phyloP scores from a whole-genome alignment of 2,329 filamentous ascomycete genomes.

The Xylariales sp. region DNA sequence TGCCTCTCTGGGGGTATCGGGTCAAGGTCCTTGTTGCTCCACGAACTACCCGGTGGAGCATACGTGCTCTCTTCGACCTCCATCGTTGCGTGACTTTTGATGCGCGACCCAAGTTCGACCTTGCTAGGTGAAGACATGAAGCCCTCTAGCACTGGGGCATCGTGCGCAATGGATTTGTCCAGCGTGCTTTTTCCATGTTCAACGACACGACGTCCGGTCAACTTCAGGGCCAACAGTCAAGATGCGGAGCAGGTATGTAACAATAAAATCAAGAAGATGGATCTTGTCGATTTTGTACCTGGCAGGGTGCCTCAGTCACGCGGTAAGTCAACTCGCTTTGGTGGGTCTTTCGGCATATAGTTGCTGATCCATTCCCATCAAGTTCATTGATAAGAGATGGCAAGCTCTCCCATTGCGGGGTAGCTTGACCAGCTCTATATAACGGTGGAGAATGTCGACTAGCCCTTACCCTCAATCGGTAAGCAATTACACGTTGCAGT shows the following conservation, averaged over 20 bases:
- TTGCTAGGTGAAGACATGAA: slow-evolving; percentile 7
- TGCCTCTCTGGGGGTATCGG: slow-evolving; percentile 8
- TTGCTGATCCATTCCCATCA: background rate
- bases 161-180: background rate
- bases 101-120: slow-evolving; percentile 7
- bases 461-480: background rate
- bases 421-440: too few relatives aligned
- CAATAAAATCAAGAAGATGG: background rate
- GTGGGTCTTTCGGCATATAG: too few relatives aligned
- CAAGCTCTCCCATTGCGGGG: background rate
- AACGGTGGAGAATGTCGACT: background rate
- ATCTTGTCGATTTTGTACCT: background rate
- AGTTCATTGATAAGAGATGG: slow-evolving; percentile 2
- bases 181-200: background rate
- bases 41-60: slow-evolving; percentile 9
- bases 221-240: background rate
- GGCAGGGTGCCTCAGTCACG: too few relatives aligned
- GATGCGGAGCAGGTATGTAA: slow-evolving; percentile 5
- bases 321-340: too few relatives aligned
- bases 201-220: background rate
- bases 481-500: background rate
- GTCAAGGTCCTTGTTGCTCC: slow-evolving; percentile 12
- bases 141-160: slow-evolving; percentile 7
- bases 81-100: slow-evolving; percentile 7
- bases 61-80: slow-evolving; percentile 12